Evolutionary conservation across 202 grass and related monocot genomes (phyloP), one percentile per base, ranked within the genome.

Genomic region (Carex arenaria): DNA sequence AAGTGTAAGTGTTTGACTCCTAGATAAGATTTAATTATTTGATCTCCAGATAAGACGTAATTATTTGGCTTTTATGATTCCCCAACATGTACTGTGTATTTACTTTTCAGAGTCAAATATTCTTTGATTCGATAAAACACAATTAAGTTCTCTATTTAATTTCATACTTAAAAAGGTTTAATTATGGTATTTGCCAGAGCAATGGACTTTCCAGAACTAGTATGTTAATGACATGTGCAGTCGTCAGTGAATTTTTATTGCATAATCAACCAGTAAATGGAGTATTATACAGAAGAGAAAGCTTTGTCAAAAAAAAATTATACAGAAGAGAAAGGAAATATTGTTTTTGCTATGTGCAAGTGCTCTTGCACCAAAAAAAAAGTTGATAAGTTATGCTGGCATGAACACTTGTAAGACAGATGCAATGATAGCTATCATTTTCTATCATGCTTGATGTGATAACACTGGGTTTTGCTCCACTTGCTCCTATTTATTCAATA

Each of bases 301-400:
- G n/a, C n/a, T n/a, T n/a, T n/a, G n/a, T n/a, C n/a, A n/a, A n/a
- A n/a, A n/a, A n/a, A n/a, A n/a, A n/a, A 64, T 28, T 63, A 11
- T 64, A 64, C 61, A 28, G 20, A 63, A 15, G 54, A 6, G 61
- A 30, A 72, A 72, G 31, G 38, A 47, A 72, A 72, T 3, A 72
- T 47, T 72, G 36, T 72, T 72, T 6, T 72, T 72, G 67, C 7
- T 45, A 72, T 47, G 68, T 72, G 42, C n/a, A 47, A 74, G 70
- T 74, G 70, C 70, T 74, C 51, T 52, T 47, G 42, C 10, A 74
- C 70, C 70, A 26, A 74, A 74, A 73, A 64, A 49, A 49, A 49
- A 49, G 10, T 49, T 49, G 43, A 47, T 8, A 49, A 12, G 45
- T 49, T 11, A 10, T 49, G 2, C 10, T 49, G 7, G 66, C 66